Conservation (phyloP, 768 basidiomycete species). For the Lentinus tigrinus region DNA sequence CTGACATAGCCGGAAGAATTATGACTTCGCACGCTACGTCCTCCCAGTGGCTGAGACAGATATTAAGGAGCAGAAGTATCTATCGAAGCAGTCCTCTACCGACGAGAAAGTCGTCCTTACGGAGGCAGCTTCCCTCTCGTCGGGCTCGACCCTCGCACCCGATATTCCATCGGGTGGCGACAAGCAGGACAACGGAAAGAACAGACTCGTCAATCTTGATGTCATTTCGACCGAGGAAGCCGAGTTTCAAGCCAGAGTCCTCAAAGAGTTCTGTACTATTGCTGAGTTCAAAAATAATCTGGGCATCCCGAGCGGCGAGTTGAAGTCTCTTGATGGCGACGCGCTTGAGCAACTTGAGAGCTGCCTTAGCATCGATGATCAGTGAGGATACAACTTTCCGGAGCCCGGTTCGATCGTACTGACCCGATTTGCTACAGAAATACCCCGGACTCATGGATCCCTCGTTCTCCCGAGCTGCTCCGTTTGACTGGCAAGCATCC, state of each 20-base stretch:
- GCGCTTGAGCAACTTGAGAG: slow-evolving; percentile 18
- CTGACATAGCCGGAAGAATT: neutral
- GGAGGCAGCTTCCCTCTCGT: neutral
- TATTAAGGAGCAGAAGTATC: slow-evolving; percentile 17
- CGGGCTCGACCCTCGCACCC: neutral
- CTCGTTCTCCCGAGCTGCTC: slow-evolving; percentile 14
- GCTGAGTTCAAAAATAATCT: slow-evolving; percentile 12
- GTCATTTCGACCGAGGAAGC: neutral
- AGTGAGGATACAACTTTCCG: slow-evolving; percentile 6
- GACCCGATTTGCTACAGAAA: neutral
- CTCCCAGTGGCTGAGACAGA: slow-evolving; percentile 15
- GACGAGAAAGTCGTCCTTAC: neutral
- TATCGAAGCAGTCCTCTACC: neutral
- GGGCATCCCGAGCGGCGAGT: slow-evolving; percentile 6
- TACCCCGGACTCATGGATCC: slow-evolving; percentile 23
- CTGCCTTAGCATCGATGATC: slow-evolving; percentile 19
- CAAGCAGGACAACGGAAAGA: neutral
- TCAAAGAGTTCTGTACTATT: slow-evolving; percentile 11
- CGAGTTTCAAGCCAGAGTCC: neutral
- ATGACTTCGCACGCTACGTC: slow-evolving; percentile 22
- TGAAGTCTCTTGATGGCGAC: slow-evolving; percentile 16
- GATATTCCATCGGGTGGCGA: neutral
- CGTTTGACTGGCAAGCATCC: slow-evolving; percentile 22
- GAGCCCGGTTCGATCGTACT: no score
- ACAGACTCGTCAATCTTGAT: no score